Evolutionary conservation across 768 basidiomycete species (phyloP), one percentile per base, ranked within the genome.

Genomic region (Tricholoma sp.): DNA sequence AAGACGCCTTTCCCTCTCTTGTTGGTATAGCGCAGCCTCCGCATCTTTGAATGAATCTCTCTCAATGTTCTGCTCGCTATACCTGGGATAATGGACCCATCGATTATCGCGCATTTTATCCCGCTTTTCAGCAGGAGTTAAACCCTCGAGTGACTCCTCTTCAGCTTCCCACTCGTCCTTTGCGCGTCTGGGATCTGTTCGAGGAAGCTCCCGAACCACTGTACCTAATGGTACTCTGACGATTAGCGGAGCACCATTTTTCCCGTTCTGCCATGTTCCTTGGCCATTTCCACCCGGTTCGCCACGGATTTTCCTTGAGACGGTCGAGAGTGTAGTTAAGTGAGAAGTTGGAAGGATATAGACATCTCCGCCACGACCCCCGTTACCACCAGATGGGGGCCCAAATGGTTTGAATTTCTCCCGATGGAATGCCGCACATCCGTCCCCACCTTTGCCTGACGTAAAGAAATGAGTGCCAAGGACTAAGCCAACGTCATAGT

Each of bases 311-410:
- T 86, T 84, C 56, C 83, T 83, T 0, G 85, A 75, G 0, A 98
- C 78, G 0, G 84, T 79, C 4, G 88, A 80, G 19, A 98, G 84
- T 0, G 89, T 89, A 0, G 91, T 90, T 18, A 98, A 74, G 34
- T 84, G 78, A 0, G 88, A 79, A 0, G 89, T 87, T 0, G 96
- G 91, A 32, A 85, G 72, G 63, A 98, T 80, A 67, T 93, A 93
- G 31, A 98, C 84, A 64, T 89, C 85, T 4, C 91, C 94, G 24
- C 95, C 96, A 47, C 81, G 80, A 2, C 94, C 96, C 14, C 96
- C 96, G 58, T 90, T 89, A 0, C 95, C 96, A 0, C 96, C 96
- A 9, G 94, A 95, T 0, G 96, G 94, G 0, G 94, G 93, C 0
- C 93, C 92, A 59, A 84, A 81, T 1, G 88, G 83, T 56, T 83